Evolutionary conservation across 2,329 filamentous ascomycete species (phyloP), one percentile per base, ranked within the genome.

Genomic region (Paraconiothyrium brasiliense): DNA sequence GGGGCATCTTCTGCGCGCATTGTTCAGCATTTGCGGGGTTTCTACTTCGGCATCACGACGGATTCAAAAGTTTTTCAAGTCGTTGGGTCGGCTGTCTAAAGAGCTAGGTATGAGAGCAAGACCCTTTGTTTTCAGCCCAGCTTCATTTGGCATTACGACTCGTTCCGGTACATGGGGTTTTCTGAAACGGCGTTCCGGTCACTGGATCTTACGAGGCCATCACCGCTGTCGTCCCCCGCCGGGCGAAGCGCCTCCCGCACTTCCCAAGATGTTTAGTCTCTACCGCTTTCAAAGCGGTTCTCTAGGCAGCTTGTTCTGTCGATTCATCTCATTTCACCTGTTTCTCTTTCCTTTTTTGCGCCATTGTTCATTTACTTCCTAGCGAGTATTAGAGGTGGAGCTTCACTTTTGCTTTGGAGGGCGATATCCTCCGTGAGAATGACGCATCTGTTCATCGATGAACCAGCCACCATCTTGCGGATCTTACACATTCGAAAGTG

Each of bases 1-100:
- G 72, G 75, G 73, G 73, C 74, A 75, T 76, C 69, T 70, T 76
- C 69, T 74, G 71, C 74, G 74, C 73, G 73, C 71, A 77, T 74
- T 75, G 70, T 72, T 70, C 68, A 74, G 76, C 76, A 78, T 78
- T 74, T 77, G 72, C 69, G 64, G 72, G 69, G 68, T 66, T 71
- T 65, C 64, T 68, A 64, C 59, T 65, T 61, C 61, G 61, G 59
- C 65, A 64, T 61, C 50, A 54, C 63, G 63, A 62, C 56, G 61
- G 57, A 57, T 58, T 57, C 58, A 71, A 72, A 72, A 71, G 68
- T 71, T 67, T 70, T 65, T 69, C n/a, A 59, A 65, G 62, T 64
- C 61, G 67, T 41, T 61, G 32, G 59, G 61, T 61, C 43, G 54
- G 63, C 59, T 59, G 59, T 55, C 50, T 35, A 58, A 58, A 63